Evolutionary conservation across 202 grass and related monocot genomes (phyloP), one percentile per base, ranked within the genome.

Genomic region (Bolboschoenoplectus hybrid): DNA sequence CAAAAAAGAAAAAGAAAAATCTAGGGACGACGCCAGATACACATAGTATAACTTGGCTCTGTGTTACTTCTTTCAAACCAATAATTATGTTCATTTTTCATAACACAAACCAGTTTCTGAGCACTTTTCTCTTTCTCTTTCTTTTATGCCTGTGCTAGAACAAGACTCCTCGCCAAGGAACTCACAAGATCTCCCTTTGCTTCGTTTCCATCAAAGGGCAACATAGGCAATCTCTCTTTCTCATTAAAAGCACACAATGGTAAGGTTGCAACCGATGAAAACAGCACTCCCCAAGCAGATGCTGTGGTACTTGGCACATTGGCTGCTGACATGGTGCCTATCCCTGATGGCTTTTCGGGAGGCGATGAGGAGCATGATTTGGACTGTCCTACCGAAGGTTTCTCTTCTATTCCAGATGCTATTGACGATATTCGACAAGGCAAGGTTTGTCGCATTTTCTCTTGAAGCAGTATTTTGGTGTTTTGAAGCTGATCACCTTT

Each of bases 391-490:
- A 95, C 95, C 14, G 88, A 95, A 85, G 93, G 91, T 55, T 97
- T 97, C 68, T 90, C 95, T 36, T 97, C 95, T 87, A 91, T 97
- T 86, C 41, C 92, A 82, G 95, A 97, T 81, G 95, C 93, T 75
- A 97, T 97, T 64, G 91, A 97, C 63, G 95, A 97, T 69, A 92
- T 97, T 51, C 91, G 81, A 19, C 93, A 93, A 93, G 95, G 93
- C 74, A 97, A 95, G 79, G 95, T 95, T 87, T 84, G 86, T 61
- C n/a, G 75, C 44, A 63, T 68, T 70, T 71, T 69, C 11, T 82
- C 67, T 81, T 56, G 52, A 34, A 53, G 55, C 39, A 7, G 40
- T 40, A 60, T 57, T 57, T 78, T 78, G 34, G 51, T 78, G 9
- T 53, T 11, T 75, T 35, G 38, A 77, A 75, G 26, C 73, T 77